These are phyloP conservation scores for Crithidia sp. DNA, from an alignment of 208 protist species.

Conservation along the genomic window DNA sequence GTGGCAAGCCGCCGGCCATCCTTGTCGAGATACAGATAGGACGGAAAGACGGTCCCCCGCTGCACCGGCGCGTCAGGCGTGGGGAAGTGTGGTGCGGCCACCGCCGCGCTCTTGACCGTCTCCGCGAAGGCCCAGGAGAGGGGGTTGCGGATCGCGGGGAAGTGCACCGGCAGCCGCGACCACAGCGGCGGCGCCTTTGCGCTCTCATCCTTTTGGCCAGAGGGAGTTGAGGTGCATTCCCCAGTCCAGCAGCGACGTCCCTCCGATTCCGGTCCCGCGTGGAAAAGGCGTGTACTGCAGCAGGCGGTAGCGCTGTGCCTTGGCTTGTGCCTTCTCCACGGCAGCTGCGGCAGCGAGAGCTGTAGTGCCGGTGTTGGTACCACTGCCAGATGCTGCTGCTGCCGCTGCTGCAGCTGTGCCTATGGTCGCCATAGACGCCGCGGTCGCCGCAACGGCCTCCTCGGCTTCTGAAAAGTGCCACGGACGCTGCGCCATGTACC, in stretches of 20 bases:
- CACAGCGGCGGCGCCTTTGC: slow-evolving; percentile 11
- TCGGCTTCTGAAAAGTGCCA: slow-evolving; percentile 20
- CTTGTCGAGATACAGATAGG: slow-evolving; percentile 55
- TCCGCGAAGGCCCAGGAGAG: slow-evolving; percentile 79
- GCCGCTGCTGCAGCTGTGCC: neutral
- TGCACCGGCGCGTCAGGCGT: slow-evolving; percentile 20
- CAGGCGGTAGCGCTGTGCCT: slow-evolving; percentile 20
- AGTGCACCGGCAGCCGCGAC: slow-evolving; percentile 33
- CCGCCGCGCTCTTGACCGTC: slow-evolving; percentile 19
- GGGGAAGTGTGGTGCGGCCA: slow-evolving; percentile 30
- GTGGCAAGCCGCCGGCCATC: slow-evolving; percentile 63
- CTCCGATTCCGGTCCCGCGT: slow-evolving; percentile 56
- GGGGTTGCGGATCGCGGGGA: slow-evolving; percentile 46
- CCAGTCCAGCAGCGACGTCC: slow-evolving; percentile 70
- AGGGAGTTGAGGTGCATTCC: slow-evolving; percentile 47
- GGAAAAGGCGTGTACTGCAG: slow-evolving; percentile 54
- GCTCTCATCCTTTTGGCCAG: slow-evolving; percentile 3
- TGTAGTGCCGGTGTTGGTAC: neutral
- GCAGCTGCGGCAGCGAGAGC: neutral
- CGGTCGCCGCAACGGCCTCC: neutral
- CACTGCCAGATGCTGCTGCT: too few species aligned
- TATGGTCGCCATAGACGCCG: neutral
- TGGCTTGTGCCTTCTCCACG: neutral
- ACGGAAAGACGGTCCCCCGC: slow-evolving; percentile 39
- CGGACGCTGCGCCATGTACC: slow-evolving; percentile 21